phyloP scores from a whole-genome alignment of 2,329 filamentous ascomycete genomes.

The Paraconiothyrium sp. region DNA sequence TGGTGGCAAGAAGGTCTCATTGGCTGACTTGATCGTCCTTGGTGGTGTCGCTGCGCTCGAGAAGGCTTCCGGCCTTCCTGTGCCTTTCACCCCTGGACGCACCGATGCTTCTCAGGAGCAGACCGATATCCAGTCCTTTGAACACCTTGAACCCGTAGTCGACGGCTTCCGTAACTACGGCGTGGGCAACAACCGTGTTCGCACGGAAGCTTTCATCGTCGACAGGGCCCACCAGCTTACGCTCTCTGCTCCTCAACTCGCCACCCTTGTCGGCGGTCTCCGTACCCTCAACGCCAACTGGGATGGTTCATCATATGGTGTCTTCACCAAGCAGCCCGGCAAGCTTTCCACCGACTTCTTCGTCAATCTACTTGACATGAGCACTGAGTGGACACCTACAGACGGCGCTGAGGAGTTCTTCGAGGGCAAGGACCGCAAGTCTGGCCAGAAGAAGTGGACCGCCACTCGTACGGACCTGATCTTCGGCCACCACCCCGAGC shows the following conservation, averaged over 20 bases:
- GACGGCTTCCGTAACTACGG: slow-evolving; percentile 87
- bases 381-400: slow-evolving; percentile 70
- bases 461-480: slow-evolving; percentile 75
- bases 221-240: slow-evolving; percentile 77
- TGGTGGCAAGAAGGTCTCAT: slow-evolving; percentile 74
- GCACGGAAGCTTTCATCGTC: slow-evolving; percentile 74
- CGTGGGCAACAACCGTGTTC: slow-evolving; percentile 66
- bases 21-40: slow-evolving; percentile 82
- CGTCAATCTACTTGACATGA: slow-evolving; percentile 76
- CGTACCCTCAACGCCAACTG: slow-evolving; percentile 76
- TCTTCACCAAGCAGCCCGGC: slow-evolving; percentile 74
- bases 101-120: slow-evolving; percentile 76
- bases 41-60: slow-evolving; percentile 76
- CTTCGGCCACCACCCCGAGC: slow-evolving; percentile 77
- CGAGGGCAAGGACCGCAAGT: slow-evolving; percentile 72
- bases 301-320: slow-evolving; percentile 72
- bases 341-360: slow-evolving; percentile 83
- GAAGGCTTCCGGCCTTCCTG: slow-evolving; percentile 71
- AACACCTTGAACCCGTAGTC: slow-evolving; percentile 72
- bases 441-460: slow-evolving; percentile 72
- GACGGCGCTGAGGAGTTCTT: slow-evolving; percentile 64
- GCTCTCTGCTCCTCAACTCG: slow-evolving; percentile 75
- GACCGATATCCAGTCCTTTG: slow-evolving; percentile 72
- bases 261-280: slow-evolving; percentile 76
- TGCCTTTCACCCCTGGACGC: slow-evolving; percentile 79